Evolutionary conservation across 306 rosid genomes (phyloP), one percentile per base, ranked within the genome.

Genomic region (Carpinus fangiana): DNA sequence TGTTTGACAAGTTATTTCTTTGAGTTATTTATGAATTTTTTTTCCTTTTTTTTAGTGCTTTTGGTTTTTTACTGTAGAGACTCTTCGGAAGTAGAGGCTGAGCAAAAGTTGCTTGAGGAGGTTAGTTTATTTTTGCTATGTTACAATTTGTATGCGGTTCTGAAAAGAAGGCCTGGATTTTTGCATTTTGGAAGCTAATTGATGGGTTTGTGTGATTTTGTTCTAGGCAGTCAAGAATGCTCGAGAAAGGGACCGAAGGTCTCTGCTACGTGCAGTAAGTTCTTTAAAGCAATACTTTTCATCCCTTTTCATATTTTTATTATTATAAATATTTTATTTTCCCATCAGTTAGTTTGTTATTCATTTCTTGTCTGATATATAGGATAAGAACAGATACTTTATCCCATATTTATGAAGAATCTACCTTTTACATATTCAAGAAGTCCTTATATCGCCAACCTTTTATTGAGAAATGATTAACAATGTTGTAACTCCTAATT

Each of bases 71-170:
- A 57, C 74, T 81, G 67, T 72, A 93, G 96, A 84, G 99, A 95
- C 76, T 26, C 65, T 20, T 79, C 86, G 5, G 99, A 95, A 82
- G 96, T 95, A 67, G 99, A 95, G 78, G 93, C 96, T 0, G 98
- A 92, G 86, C 92, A 95, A 77, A 95, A 90, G 84, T 70, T 60
- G 93, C 99, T 95, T 34, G 91, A 93, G 11, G 93, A 91, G 97
- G 99, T 95, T 73, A 72, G 55, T 59, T 69, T 55, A 71, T 77
- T 43, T 10, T 21, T n/a, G 4, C 51, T 31, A 1, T 28, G n/a
- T 28, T 1, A 61, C 0, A 28, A 68, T 59, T 61, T 26, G 50
- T 61, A 16, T 69, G 45, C 57, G 52, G 75, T 79, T 14, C 21
- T 38, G 73, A 74, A 48, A 54, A 66, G 74, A 23, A 67, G 61